Evolutionary conservation across 441 rosid genomes (phyloP), one percentile per base, ranked within the genome.

Genomic region (Kokia cookei): DNA sequence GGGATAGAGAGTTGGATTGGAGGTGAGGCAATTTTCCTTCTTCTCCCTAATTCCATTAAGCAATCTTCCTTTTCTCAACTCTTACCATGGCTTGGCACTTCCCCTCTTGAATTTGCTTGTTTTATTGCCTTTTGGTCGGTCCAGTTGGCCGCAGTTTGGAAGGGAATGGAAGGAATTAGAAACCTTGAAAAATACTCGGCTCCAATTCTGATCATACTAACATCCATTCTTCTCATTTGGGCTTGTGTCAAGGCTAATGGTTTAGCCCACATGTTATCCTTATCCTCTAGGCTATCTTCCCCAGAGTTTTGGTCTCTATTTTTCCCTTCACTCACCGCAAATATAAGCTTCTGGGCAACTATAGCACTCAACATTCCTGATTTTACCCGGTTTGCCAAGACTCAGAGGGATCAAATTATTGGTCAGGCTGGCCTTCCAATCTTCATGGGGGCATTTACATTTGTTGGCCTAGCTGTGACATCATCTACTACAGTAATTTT

Each of bases 1-100:
- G 99, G 97, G 26, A 94, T 94, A 45, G 99, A 94, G 81, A 90
- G 96, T 62, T 94, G 99, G 97, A 94, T 94, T 15, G 99, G 99
- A 29, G 98, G 99, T 17, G 93, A 94, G 79, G 97, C 97, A 29
- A 89, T 94, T 60, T 94, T 86, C 84, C 80, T 94, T 73, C 92
- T 94, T 12, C 83, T 94, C 54, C 97, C 97, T 0, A 13, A 75
- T 19, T 81, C 79, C 64, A 74, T 90, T 24, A 90, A 88, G 76
- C 59, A 42, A 29, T 85, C 91, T 43, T 66, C 92, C 17, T 60
- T 79, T 50, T 83, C 96, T 53, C 86, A 74, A 51, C 5, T 59
- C 5, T 42, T 84, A 12, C 87, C 89, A 24, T 94, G 97, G 97
- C 84, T 94, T 0, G 99, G 99, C 9, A 90, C 97, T 70, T 91